A percentile compares a stretch with the other conserved stretches of the same genome.
Evolutionary conservation across 2,329 filamentous ascomycete genomes (phyloP).

Genomic region (Whalleya microplaca): DNA sequence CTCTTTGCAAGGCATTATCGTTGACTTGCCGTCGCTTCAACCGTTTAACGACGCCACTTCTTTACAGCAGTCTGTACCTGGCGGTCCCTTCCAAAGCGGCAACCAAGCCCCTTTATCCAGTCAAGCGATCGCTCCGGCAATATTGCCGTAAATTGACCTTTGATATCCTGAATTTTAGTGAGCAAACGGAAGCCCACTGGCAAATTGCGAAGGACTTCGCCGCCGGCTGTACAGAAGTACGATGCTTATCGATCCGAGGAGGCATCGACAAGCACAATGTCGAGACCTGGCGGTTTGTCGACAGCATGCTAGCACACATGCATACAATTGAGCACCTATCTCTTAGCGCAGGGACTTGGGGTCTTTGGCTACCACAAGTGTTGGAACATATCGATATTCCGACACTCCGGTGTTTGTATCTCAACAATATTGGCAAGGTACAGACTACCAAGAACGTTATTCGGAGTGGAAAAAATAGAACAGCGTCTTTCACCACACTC

Average conservation of each 20-base stretch:
- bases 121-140: too few species aligned
- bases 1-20: neutral
- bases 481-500: neutral
- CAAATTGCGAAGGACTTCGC: neutral
- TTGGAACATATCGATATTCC: neutral
- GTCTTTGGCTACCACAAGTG: neutral
- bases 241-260: neutral
- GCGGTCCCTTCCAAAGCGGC: neutral
- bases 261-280: neutral
- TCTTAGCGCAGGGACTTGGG: neutral
- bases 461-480: neutral
- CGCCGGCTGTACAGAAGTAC: neutral
- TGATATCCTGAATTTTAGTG: too few species aligned
- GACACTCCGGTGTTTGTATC: too few species aligned
- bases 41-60: neutral
- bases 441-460: neutral
- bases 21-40: neutral
- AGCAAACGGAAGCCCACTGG: neutral
- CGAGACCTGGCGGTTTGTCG: neutral
- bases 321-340: neutral
- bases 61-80: neutral
- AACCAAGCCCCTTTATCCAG: too few species aligned
- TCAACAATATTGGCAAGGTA: neutral
- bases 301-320: neutral
- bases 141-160: neutral